Base-by-base conservation (phyloP, 1,284 basidiomycete genomes). In the Melampsora americana region DNA sequence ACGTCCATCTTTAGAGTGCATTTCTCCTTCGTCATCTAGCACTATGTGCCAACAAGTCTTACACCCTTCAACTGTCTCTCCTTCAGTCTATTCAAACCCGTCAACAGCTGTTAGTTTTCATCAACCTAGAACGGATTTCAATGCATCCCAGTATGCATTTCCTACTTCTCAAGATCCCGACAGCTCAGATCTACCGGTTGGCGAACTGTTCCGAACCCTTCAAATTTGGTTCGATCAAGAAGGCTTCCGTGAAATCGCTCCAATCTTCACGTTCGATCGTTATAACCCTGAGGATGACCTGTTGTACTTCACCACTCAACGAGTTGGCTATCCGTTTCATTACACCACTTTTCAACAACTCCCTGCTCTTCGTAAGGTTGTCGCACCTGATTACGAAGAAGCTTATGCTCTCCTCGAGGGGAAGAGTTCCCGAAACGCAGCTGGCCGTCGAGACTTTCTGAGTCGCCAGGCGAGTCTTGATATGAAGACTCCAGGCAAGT, bases 211-310 rank as follows among this genome's bases (percentile, higher is more conserved):
- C 26, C 74, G 67, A 23, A 76, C 74, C 14, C 61, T 76, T 30
- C 74, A 76, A 59, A 76, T 76, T 64, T 76, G 74, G 74, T 76
- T 76, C 44, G 74, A 76, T 65, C 74, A 76, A 65, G 74, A 76
- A 50, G 74, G 74, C 32, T 76, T 76, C 42, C 66, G 74, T 23
- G 66, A 76, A 28, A 69, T 76, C 7, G 74, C 74, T 1, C 74
- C 74, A 32, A 67, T 76, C 23, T 76, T 76, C 61, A 69, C 14
- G 18, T 76, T 76, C 26, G 44, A 39, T 61, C 42, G 23, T 32
- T 69, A 76, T 46, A 44, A 69, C 59, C 66, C 42, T 6, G 46
- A 69, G 9, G 60, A 76, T 44, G 66, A 76, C 44, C 30, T 76
- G 32, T 66, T 76, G 30, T 76, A 76, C 26, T 76, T 76, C 35